Evolutionary conservation across 768 basidiomycete species (phyloP), one percentile per base, ranked within the genome.

Genomic region (Psilocybe azurescens): DNA sequence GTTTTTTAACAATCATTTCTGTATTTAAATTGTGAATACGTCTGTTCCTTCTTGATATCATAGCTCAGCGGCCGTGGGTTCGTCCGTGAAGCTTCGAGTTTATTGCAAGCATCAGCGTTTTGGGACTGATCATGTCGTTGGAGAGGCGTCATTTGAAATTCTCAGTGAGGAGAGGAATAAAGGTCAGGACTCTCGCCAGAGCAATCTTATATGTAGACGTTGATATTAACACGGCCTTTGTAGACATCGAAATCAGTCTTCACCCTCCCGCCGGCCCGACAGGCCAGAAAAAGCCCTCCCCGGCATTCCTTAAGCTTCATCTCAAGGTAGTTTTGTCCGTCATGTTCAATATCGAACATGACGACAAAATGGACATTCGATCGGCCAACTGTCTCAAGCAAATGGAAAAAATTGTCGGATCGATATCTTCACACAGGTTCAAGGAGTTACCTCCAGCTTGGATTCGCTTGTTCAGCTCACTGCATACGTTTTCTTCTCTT

Each of bases 371-470:
- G 46, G 53, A 54, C n/a, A 14, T 54, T n/a, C 53, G 53, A 5
- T 54, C 53, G 16, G 20, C 20, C n/a, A 32, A 41, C 28, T 54
- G 20, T 33, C 32, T 39, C 4, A 29, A 54, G 36, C 53, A 54
- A 38, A 54, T 54, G 53, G 53, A 54, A 2, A 16, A 32, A 16
- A 54, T 54, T 18, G 53, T 54, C 16, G 53, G 53, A 7, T 36
- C 38, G 2, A 20, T 54, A 3, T 54, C 53, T 1, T 33, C 32
- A 14, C 30, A 54, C 8, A 33, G 28, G 6, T 24, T 54, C 10
- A 54, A 54, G 18, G 18, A 54, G 3, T 33, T 54, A 5, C 36
- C 53, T 13, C 53, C 53, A 16, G 11, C 53, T 20, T 54, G 53
- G 53, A 33, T 54, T 20, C 32, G 32, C 2, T 24, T 54, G 11